A percentile compares a stretch with the other conserved stretches of the same genome.
phyloP scores from a whole-genome alignment of 768 basidiomycete species.

The Tylopilus felleus region DNA sequence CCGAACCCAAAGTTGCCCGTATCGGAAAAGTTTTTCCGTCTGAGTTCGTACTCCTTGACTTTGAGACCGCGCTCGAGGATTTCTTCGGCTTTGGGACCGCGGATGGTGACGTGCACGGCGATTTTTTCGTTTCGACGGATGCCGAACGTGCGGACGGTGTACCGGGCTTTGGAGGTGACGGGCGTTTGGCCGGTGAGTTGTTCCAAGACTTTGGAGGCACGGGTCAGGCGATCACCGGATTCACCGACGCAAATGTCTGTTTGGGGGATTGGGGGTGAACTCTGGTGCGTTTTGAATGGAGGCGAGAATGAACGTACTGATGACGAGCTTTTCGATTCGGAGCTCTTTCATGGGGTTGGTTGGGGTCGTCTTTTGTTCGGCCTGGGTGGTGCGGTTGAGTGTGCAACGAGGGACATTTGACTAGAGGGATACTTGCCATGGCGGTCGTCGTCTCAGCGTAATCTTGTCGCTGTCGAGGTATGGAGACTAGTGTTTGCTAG shows the following conservation, averaged over 20 bases:
- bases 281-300: background rate
- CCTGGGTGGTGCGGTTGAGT: slow-evolving; percentile 39
- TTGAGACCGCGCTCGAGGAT: slow-evolving; percentile 98
- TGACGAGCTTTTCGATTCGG: slow-evolving; percentile 96
- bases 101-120: slow-evolving; percentile 97
- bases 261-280: background rate
- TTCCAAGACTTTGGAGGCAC: slow-evolving; percentile 98
- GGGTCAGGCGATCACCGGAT: slow-evolving; percentile 97
- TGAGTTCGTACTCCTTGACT: slow-evolving; percentile 99
- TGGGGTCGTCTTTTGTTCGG: slow-evolving; percentile 85
- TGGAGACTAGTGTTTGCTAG: background rate
- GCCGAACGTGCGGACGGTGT: slow-evolving; percentile 98
- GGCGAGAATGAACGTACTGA: slow-evolving; percentile 71
- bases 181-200: slow-evolving; percentile 99
- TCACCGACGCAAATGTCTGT: slow-evolving; percentile 99
- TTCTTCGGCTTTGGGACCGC: slow-evolving; percentile 99
- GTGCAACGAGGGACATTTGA: too few relatives aligned
- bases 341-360: slow-evolving; percentile 96
- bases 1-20: slow-evolving; percentile 99
- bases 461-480: slow-evolving; percentile 35
- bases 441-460: slow-evolving; percentile 28
- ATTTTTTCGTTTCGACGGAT: slow-evolving; percentile 99
- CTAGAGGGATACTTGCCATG: slow-evolving; percentile 23
- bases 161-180: slow-evolving; percentile 98
- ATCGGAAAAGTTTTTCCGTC: slow-evolving; percentile 95